These are phyloP conservation scores for Lasiosphaeria miniovina DNA, from an alignment of 495 filamentous ascomycete genomes.

Conservation along the genomic window DNA sequence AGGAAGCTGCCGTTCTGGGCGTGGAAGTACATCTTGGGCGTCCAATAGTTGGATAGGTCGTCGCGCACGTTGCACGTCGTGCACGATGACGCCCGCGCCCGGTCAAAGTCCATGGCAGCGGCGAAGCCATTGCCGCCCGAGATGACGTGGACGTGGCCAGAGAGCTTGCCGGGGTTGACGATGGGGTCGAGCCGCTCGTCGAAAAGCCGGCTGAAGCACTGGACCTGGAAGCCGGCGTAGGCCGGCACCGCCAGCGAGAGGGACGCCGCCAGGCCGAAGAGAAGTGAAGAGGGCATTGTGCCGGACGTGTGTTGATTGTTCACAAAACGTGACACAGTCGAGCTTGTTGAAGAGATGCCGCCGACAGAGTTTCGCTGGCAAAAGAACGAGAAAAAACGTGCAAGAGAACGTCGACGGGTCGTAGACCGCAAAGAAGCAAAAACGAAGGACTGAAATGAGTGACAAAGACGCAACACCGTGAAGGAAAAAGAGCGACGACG, in stretches of 20 bases:
- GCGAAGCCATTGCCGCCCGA: slow-evolving; percentile 51
- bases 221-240: slow-evolving; percentile 42
- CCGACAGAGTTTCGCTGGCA: neutral
- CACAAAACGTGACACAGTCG: neutral
- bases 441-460: neutral
- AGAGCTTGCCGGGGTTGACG: slow-evolving; percentile 38
- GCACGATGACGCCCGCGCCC: slow-evolving; percentile 36
- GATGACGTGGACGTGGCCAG: slow-evolving; percentile 48
- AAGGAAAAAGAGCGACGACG: neutral
- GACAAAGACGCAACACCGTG: neutral
- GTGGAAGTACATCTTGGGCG: slow-evolving; percentile 46
- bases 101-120: slow-evolving; percentile 40
- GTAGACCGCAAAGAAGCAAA: neutral
- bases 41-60: slow-evolving; percentile 38
- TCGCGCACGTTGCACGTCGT: slow-evolving; percentile 28
- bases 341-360: neutral
- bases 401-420: neutral
- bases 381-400: neutral
- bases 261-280: slow-evolving; percentile 18
- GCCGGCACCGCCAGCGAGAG: slow-evolving; percentile 37
- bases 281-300: neutral
- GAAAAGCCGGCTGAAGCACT: slow-evolving; percentile 20
- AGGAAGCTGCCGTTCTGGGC: slow-evolving; percentile 47
- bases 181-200: slow-evolving; percentile 43
- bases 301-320: neutral